Conservation (phyloP, 1,284 basidiomycete genomes). For the Rhodotorula sp. region DNA sequence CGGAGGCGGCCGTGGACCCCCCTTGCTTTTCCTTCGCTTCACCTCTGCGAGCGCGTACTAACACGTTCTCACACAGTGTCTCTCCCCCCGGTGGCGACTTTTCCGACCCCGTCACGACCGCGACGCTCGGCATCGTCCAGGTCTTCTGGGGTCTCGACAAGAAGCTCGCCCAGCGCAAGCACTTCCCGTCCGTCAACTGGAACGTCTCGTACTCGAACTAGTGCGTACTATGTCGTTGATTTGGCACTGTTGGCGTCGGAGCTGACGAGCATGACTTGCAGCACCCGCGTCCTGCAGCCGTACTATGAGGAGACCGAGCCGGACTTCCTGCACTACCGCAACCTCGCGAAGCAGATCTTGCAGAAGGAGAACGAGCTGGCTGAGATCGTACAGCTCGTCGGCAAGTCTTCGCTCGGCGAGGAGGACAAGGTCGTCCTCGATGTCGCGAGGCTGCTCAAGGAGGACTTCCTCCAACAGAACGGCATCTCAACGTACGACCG, state of each 20-base stretch:
- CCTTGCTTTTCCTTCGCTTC: background rate
- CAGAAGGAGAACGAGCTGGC: constrained; percentile 98
- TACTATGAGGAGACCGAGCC: constrained; percentile 89
- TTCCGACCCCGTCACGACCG: constrained; percentile 96
- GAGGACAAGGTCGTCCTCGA: constrained; percentile 98
- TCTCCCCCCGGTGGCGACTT: constrained; percentile 99
- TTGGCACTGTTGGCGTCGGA: background rate
- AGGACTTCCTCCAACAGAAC: constrained; percentile 96
- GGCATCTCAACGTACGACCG: constrained; percentile 98
- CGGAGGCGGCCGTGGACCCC: background rate
- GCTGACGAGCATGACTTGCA: background rate
- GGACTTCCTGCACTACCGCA: constrained; percentile 89
- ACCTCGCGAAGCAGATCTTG: constrained; percentile 89
- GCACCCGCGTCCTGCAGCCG: constrained; percentile 84
- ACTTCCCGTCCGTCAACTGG: constrained; percentile 76
- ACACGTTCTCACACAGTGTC: constrained; percentile 58
- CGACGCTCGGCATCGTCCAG: constrained; percentile 97
- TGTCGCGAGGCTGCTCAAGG: constrained; percentile 88
- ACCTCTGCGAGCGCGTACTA: too few relatives aligned
- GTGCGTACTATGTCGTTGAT: constrained; percentile 6
- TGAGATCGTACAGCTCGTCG: constrained; percentile 98
- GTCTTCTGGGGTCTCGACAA: constrained; percentile 86
- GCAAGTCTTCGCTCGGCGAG: constrained; percentile 96
- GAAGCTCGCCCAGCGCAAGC: constrained; percentile 86
- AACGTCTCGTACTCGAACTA: constrained; percentile 98